A percentile compares a stretch with the other conserved stretches of the same genome.
These are phyloP conservation scores for Metrosideros polymorpha DNA, from an alignment of 441 rosid species.

Conservation along the genomic window DNA sequence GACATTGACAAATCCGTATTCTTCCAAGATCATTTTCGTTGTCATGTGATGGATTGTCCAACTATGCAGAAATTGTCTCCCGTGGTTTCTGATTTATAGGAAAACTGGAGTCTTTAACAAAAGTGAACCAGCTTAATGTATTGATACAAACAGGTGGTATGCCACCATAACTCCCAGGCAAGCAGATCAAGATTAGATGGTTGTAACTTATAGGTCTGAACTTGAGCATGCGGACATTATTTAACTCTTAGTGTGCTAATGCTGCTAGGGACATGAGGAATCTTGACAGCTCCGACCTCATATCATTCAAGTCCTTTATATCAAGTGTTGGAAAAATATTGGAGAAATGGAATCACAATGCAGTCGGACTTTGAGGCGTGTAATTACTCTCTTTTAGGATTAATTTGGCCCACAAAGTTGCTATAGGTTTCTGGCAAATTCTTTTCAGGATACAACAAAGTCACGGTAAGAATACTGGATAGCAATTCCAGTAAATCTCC, in stretches of 20 bases:
- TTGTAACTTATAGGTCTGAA: background rate
- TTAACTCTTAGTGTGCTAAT: background rate
- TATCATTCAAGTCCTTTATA: background rate
- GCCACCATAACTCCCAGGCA: background rate
- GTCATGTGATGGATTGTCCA: constrained; percentile 1
- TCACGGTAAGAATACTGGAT: no score
- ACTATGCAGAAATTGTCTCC: background rate
- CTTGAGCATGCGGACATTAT: background rate
- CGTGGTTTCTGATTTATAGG: background rate
- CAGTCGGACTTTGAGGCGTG: no score
- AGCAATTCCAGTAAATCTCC: no score
- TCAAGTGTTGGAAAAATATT: no score
- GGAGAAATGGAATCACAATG: no score
- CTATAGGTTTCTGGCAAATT: no score
- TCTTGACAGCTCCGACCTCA: background rate
- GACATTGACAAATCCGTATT: background rate
- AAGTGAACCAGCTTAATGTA: background rate
- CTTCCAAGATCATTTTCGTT: background rate
- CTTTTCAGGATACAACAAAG: no score
- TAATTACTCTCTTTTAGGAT: no score
- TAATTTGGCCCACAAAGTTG: no score
- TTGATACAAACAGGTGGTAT: background rate
- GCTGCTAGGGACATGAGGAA: background rate
- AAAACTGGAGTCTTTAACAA: background rate
- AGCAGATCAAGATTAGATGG: background rate